phyloP scores from a whole-genome alignment of 495 filamentous ascomycete species.

The Barbatosphaeria neglecta region DNA sequence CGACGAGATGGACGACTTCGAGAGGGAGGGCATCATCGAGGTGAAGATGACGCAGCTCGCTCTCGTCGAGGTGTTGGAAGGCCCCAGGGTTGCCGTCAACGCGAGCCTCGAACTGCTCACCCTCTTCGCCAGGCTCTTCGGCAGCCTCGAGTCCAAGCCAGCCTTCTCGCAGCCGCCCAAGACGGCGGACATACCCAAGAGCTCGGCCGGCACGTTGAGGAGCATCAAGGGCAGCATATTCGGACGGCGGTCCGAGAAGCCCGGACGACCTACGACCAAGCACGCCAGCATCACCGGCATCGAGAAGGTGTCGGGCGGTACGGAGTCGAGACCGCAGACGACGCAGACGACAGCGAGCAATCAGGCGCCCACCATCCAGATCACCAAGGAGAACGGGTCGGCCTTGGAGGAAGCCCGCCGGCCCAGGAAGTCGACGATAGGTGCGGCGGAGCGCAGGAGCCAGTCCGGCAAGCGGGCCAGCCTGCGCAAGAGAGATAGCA shows the following conservation, averaged over 20 bases:
- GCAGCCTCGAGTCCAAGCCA: constrained; percentile 32
- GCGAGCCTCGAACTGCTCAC: constrained; percentile 68
- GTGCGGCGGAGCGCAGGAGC: constrained; percentile 24
- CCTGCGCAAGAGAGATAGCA: constrained; percentile 33
- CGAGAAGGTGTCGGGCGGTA: constrained; percentile 13
- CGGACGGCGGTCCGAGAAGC: constrained; percentile 38
- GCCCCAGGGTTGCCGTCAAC: constrained; percentile 71
- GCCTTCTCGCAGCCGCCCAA: constrained; percentile 15
- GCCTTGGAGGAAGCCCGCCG: constrained; percentile 16
- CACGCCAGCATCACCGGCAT: constrained; percentile 16
- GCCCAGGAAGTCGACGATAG: constrained; percentile 19
- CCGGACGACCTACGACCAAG: constrained; percentile 12
- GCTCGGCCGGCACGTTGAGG: constrained; percentile 56
- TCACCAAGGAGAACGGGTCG: constrained; percentile 24
- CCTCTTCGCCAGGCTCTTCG: constrained; percentile 73
- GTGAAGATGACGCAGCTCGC: constrained; percentile 89
- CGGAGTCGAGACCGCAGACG: constrained; percentile 28
- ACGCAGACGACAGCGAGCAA: constrained; percentile 27
- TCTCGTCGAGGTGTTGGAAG: constrained; percentile 70
- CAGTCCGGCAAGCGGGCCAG: constrained; percentile 28
- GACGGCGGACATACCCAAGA: constrained; percentile 48
- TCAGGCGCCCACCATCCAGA: constrained; percentile 22
- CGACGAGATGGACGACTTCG: constrained; percentile 60
- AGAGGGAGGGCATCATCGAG: constrained; percentile 74
- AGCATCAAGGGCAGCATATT: constrained; percentile 69